Base-by-base conservation (phyloP, 768 basidiomycete species). In the Cyathus striatus region DNA sequence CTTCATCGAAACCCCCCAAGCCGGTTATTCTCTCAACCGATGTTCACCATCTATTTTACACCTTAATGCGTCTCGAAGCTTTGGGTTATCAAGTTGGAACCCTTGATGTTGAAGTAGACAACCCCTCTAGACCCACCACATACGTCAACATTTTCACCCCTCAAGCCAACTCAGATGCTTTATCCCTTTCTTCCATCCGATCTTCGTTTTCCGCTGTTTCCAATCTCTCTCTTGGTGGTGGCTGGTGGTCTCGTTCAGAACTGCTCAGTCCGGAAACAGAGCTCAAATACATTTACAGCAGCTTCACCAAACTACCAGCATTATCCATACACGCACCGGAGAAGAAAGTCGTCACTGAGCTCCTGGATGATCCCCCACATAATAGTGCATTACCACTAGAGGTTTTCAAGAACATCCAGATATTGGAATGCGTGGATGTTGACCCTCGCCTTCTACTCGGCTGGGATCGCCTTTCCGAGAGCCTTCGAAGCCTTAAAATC, bases 231-330 rank as follows among this genome's bases (percentile, higher is more conserved):
- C 67, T 94, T 24, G 81, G 86, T 23, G 69, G 63, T 4, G 71
- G 78, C 40, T 90, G 86, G 86, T 92, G 86, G 86, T 64, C 73
- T 34, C 68, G 72, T 46, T 58, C 74, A 4, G 73, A 80, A 44
- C 76, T 75, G 26, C 77, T 75, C 9, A 74, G 57, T 46, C 63
- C 86, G 50, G 85, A 92, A 43, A 57, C 69, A 2, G 86, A 91
- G 54, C 80, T 95, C 60, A 91, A 81, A 59, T 90, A 83, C 61
- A 74, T 94, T 48, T 95, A 82, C 67, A 90, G 90, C 58, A 78
- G 83, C 57, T 90, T 95, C 68, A 96, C 90, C 34, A 91, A 88
- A 63, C 69, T 96, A 0, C 92, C 92, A 13, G 84, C 90, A 1
- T 69, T 95, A 27, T 65, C 71, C 5, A 63, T 94, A 43, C 73